A percentile compares a stretch with the other conserved stretches of the same genome.
Evolutionary conservation across 192 early-diverging fungal genomes (phyloP).

Genomic region (Coemansia sp.): DNA sequence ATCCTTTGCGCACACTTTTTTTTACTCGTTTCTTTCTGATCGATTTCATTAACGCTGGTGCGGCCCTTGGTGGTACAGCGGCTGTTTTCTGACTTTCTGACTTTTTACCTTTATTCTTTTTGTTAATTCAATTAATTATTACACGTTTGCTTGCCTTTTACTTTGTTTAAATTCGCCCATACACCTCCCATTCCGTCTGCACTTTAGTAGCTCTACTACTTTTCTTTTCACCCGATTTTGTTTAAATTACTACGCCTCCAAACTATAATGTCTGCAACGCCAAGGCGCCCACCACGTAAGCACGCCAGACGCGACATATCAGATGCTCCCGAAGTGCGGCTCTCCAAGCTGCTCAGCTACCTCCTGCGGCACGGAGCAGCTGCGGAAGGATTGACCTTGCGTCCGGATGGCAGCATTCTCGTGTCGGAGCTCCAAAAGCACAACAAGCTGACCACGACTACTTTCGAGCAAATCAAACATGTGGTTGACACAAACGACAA

Average conservation of each 20-base stretch:
- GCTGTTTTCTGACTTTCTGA: not conserved
- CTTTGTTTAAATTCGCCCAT: not conserved
- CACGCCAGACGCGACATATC: not conserved
- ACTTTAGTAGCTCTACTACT: slow-evolving; percentile 2
- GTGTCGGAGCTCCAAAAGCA: slow-evolving; percentile 61
- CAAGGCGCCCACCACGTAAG: not conserved
- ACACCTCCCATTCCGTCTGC: no score
- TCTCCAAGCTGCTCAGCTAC: slow-evolving; percentile 79
- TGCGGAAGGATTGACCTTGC: slow-evolving; percentile 69
- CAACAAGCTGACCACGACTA: slow-evolving; percentile 56
- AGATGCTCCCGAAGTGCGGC: slow-evolving; percentile 46
- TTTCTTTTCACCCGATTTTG: not conserved
- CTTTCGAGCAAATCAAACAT: slow-evolving; percentile 59
- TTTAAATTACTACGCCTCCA: not conserved
- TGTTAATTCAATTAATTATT: not conserved
- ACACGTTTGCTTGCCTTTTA: not conserved
- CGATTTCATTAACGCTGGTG: no score
- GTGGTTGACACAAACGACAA: slow-evolving; percentile 80
- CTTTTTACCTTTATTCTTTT: slow-evolving; percentile 1
- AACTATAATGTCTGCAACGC: not conserved
- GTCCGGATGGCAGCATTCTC: slow-evolving; percentile 70
- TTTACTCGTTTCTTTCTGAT: no score
- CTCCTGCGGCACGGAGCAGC: slow-evolving; percentile 80
- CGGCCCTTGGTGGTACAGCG: no score
- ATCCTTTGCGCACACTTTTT: no score